Conservation (phyloP, 169 alveolate species). For the Plasmodium blacklocki region DNA sequence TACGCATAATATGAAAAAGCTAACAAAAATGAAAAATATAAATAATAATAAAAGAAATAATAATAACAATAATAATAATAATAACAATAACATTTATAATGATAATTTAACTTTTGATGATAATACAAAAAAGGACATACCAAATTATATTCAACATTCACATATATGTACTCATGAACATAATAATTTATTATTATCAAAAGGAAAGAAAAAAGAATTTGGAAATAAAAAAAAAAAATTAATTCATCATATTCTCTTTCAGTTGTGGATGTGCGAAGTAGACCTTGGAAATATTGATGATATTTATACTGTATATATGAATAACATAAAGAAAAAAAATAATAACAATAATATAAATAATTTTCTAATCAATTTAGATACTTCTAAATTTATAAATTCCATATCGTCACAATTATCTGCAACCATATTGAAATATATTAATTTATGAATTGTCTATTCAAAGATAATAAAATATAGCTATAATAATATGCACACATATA, state of each 20-base stretch:
- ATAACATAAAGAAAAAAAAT: not conserved
- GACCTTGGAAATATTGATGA: constrained; percentile 57
- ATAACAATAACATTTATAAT: not conserved
- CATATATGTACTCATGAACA: not conserved
- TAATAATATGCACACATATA: too few relatives aligned
- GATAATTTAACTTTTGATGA: not conserved
- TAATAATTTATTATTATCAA: not conserved
- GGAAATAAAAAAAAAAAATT: not conserved
- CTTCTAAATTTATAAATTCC: constrained; percentile 12
- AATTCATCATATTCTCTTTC: constrained; percentile 34
- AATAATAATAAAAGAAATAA: not conserved
- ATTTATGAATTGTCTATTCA: not conserved
- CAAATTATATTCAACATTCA: not conserved
- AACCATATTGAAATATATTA: constrained; percentile 16
- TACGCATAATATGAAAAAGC: not conserved
- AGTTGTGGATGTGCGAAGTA: constrained; percentile 70
- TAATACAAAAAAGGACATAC: not conserved
- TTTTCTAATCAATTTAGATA: constrained; percentile 8
- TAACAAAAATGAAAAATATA: not conserved
- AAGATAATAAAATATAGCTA: too few relatives aligned
- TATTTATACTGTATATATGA: constrained; percentile 23
- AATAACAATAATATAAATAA: not conserved
- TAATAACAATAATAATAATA: not conserved
- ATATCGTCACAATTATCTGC: constrained; percentile 23
- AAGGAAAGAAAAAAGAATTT: not conserved